Conservation (phyloP, 2,329 filamentous ascomycete genomes). For the Chrysoporthe cubensis region DNA sequence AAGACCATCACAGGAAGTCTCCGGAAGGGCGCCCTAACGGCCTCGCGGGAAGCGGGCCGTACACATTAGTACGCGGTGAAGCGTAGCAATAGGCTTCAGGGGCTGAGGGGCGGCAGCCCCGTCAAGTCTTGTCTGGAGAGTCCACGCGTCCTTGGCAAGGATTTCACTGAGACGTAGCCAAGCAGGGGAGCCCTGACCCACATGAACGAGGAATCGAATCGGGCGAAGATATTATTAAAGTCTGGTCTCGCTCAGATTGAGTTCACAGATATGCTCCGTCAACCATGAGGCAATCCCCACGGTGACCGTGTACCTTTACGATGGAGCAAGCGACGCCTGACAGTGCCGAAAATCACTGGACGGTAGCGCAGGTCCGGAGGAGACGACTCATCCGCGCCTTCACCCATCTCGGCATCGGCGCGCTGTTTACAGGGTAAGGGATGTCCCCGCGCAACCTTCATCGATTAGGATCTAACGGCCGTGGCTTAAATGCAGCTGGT, state of each 20-base stretch:
- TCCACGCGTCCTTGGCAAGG: slow-evolving; percentile 6
- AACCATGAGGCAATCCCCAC: neutral
- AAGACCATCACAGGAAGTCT: neutral
- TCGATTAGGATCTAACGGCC: neutral
- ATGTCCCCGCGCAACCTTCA: neutral
- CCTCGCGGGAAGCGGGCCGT: neutral
- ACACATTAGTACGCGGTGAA: neutral
- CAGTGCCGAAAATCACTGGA: neutral
- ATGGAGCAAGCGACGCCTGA: slow-evolving; percentile 7
- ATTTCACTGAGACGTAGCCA: slow-evolving; percentile 1
- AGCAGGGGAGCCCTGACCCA: slow-evolving; percentile 1
- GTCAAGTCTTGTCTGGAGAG: neutral
- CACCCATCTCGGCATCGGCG: slow-evolving; percentile 11
- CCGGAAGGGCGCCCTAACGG: neutral
- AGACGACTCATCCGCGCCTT: slow-evolving; percentile 10
- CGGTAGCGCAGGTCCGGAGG: slow-evolving; percentile 11
- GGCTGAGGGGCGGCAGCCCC: neutral
- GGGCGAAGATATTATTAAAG: neutral
- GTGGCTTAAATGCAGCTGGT: slow-evolving; percentile 59
- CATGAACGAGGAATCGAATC: neutral
- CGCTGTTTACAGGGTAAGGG: slow-evolving; percentile 15
- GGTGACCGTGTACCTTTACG: neutral
- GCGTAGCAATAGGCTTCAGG: neutral
- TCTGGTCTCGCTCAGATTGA: neutral
- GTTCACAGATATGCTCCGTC: no score